A percentile compares a stretch with the other conserved stretches of the same genome.
phyloP scores from a whole-genome alignment of 176 grass and related monocot genomes.

The Tillandsia fasciculata region DNA sequence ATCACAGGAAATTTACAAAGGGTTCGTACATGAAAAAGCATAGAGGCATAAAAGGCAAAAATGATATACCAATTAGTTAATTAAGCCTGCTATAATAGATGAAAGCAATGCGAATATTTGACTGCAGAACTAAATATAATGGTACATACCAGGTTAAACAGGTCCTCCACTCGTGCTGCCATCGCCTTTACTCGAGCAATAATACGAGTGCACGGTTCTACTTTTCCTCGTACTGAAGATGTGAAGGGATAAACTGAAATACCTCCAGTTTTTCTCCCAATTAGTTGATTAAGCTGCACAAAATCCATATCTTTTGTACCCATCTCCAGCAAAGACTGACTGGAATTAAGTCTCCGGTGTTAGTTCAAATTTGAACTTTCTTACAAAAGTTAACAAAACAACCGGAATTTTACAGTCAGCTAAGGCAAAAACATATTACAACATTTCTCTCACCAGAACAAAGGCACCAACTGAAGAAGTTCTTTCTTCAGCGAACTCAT shows the following conservation, averaged over 20 bases:
- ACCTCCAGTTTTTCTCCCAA: slow-evolving; percentile 98
- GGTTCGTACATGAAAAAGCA: neutral
- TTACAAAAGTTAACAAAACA: slow-evolving; percentile 3
- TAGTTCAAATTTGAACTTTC: slow-evolving; percentile 22
- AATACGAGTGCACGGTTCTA: slow-evolving; percentile 74
- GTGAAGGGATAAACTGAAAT: slow-evolving; percentile 98
- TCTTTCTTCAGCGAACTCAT: slow-evolving; percentile 90
- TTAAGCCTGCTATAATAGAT: neutral
- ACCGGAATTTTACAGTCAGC: neutral
- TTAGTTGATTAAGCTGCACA: slow-evolving; percentile 94
- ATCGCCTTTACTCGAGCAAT: slow-evolving; percentile 88
- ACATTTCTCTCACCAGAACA: slow-evolving; percentile 73
- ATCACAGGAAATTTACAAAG: neutral
- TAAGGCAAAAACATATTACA: slow-evolving; percentile 10
- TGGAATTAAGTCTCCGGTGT: slow-evolving; percentile 28
- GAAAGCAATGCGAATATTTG: neutral
- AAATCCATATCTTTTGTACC: slow-evolving; percentile 99
- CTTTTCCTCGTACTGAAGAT: slow-evolving; percentile 68
- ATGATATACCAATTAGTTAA: too few relatives aligned
- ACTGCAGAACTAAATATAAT: slow-evolving; percentile 16
- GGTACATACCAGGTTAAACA: slow-evolving; percentile 80
- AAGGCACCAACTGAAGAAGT: slow-evolving; percentile 72
- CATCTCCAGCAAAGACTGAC: slow-evolving; percentile 99
- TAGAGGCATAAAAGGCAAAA: neutral
- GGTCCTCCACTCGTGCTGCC: slow-evolving; percentile 63